Evolutionary conservation across 805 yeast species (phyloP).

Genomic region (Pichia occidentalis): DNA sequence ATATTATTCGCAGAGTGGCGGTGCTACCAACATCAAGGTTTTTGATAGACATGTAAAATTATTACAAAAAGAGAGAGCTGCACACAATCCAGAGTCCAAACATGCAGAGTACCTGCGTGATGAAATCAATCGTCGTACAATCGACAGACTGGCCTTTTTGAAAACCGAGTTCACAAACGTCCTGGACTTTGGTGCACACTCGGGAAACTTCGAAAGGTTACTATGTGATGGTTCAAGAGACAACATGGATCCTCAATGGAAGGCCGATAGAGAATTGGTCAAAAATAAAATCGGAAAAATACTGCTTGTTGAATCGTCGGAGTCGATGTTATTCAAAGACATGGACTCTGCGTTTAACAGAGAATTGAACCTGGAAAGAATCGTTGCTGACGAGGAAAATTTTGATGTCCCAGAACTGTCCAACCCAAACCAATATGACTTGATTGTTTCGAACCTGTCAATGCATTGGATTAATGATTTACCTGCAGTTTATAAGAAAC

Average conservation of each 20-base stretch:
- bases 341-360: conserved; percentile 37
- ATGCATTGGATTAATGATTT: conserved; percentile 84
- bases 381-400: conserved; percentile 63
- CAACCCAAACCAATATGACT: conserved; percentile 45
- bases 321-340: conserved; percentile 48
- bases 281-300: conserved; percentile 45
- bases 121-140: conserved; percentile 65
- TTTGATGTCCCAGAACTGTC: conserved; percentile 38
- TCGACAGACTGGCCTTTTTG: conserved; percentile 69
- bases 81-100: conserved; percentile 38
- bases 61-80: conserved; percentile 53
- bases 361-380: conserved; percentile 40
- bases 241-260: conserved; percentile 34
- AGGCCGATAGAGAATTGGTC: conserved; percentile 48
- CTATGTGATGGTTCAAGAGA: conserved; percentile 33
- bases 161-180: conserved; percentile 54
- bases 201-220: conserved; percentile 46
- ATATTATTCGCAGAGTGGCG: conserved; percentile 7
- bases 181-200: conserved; percentile 67
- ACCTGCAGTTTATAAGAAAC: conserved; percentile 53
- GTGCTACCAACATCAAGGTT: conserved; percentile 28
- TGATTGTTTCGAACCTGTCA: conserved; percentile 65
- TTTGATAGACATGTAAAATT: conserved; percentile 60
- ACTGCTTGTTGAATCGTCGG: conserved; percentile 62
- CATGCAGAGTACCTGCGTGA: conserved; percentile 67